Percentiles rank a stretch among this genome's conserved stretches.
Evolutionary conservation across 768 basidiomycete species (phyloP).

Genomic region (Kwoniella newhampshirensis): DNA sequence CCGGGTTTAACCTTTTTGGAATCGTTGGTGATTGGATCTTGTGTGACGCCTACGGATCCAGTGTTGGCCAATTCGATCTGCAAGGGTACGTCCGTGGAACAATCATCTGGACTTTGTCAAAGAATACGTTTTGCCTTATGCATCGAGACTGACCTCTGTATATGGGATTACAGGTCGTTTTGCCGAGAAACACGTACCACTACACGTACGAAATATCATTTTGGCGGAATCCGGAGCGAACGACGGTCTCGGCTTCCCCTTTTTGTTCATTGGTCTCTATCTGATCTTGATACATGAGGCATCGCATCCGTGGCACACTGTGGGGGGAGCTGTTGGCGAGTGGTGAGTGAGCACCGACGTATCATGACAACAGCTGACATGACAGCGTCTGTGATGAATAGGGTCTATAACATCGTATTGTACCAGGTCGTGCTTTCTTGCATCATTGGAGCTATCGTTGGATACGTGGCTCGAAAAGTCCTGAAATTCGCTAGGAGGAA

Average conservation of each 20-base stretch:
- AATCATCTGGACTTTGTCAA: too few relatives aligned
- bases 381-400: constrained; percentile 4
- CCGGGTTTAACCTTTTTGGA: constrained; percentile 55
- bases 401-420: constrained; percentile 52
- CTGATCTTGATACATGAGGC: constrained; percentile 49
- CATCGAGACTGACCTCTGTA: background rate
- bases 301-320: constrained; percentile 34
- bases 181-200: constrained; percentile 54
- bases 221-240: constrained; percentile 56
- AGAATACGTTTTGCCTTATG: too few relatives aligned
- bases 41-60: constrained; percentile 57
- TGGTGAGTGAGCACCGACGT: constrained; percentile 39
- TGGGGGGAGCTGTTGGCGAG: constrained; percentile 51
- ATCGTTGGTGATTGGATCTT: constrained; percentile 53
- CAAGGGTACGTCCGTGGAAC: constrained; percentile 24
- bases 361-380: background rate
- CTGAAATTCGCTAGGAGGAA: constrained; percentile 47
- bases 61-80: constrained; percentile 53
- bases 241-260: constrained; percentile 56
- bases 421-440: constrained; percentile 54
- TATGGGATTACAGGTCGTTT: constrained; percentile 48
- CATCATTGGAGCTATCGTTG: constrained; percentile 53
- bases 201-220: constrained; percentile 55
- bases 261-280: constrained; percentile 54
- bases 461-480: constrained; percentile 51